Evolutionary conservation across 352 stramenopile genomes (phyloP).

Genomic region (Sclerospora graminicola): DNA sequence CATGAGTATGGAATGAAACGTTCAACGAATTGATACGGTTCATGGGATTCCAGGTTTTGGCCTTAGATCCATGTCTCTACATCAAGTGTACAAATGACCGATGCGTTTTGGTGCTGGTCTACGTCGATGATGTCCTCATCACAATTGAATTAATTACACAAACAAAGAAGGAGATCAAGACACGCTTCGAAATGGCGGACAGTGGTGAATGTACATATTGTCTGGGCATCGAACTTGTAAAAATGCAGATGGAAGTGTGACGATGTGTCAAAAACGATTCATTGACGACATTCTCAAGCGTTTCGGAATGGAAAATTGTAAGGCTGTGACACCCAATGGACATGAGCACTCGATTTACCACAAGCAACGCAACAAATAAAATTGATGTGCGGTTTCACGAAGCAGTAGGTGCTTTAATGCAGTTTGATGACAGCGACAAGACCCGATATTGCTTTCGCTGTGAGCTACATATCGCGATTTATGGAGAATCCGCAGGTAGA

Average conservation of each 20-base stretch:
- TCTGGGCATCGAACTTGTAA: background rate
- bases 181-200: slow-evolving; percentile 1
- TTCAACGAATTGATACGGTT: background rate
- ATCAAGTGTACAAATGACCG: slow-evolving; percentile 5
- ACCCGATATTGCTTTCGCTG: slow-evolving; percentile 7
- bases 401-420: slow-evolving; percentile 12
- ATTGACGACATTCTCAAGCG: slow-evolving; percentile 13
- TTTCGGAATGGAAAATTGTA: slow-evolving; percentile 16
- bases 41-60: too few relatives aligned
- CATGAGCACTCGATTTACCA: background rate
- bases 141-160: slow-evolving; percentile 3
- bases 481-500: slow-evolving; percentile 12
- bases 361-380: slow-evolving; percentile 3
- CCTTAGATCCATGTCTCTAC: slow-evolving; percentile 3
- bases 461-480: slow-evolving; percentile 7
- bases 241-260: slow-evolving; percentile 7
- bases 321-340: slow-evolving; percentile 1
- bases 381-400: slow-evolving; percentile 8
- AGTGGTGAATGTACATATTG: too few relatives aligned
- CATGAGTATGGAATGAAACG: slow-evolving; percentile 2
- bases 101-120: slow-evolving; percentile 5
- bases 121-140: slow-evolving; percentile 8
- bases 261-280: slow-evolving; percentile 5
- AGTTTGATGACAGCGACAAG: slow-evolving; percentile 8
- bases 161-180: slow-evolving; percentile 10